Conservation (phyloP, 768 basidiomycete genomes). For the Tricholoma sp. region DNA sequence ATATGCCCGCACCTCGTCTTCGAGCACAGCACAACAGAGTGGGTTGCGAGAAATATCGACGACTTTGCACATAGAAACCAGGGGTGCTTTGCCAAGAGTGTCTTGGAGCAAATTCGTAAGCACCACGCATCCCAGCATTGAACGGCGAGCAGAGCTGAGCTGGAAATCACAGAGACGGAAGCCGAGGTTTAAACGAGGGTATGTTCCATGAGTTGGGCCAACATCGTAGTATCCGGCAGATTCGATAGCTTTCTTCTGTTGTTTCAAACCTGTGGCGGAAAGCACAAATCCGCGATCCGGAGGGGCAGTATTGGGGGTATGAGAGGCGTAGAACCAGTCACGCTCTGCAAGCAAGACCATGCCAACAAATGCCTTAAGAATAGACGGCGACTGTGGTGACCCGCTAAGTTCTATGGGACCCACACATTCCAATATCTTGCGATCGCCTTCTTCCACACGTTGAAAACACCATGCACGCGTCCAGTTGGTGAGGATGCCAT, state of each 20-base stretch:
- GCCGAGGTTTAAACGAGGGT: constrained; percentile 7
- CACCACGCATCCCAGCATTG: background rate
- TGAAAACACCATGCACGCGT: background rate
- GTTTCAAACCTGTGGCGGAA: background rate
- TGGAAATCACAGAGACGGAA: constrained; percentile 14
- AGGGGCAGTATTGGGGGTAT: background rate
- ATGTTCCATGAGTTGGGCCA: background rate
- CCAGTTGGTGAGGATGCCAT: background rate
- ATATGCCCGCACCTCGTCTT: constrained; percentile 13
- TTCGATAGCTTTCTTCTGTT: background rate
- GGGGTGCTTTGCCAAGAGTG: background rate
- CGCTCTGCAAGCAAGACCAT: constrained; percentile 16
- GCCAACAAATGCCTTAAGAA: constrained; percentile 17
- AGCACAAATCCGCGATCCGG: background rate
- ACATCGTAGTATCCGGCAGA: background rate
- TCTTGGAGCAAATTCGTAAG: background rate
- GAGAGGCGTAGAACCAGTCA: background rate
- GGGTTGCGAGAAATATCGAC: background rate
- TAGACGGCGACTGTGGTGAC: constrained; percentile 6
- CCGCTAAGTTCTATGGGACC: background rate
- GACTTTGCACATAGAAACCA: background rate
- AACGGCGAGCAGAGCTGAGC: constrained; percentile 1
- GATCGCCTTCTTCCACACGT: background rate
- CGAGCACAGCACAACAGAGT: constrained; percentile 1
- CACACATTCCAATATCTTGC: background rate